Conservation (phyloP, 176 grass and related monocot species). For the Urochloa ruziziensis region DNA sequence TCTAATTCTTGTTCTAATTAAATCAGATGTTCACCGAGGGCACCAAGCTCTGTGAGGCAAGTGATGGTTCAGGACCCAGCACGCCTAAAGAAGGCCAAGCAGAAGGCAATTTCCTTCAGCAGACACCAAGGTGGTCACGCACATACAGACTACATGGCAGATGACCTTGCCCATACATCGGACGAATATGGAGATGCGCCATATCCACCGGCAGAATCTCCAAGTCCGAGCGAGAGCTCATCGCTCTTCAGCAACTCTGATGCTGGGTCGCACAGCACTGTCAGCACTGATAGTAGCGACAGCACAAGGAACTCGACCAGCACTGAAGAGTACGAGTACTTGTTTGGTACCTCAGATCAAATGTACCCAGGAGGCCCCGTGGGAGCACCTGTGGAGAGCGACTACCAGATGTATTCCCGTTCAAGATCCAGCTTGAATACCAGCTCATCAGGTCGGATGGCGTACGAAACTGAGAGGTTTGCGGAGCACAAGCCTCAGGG, state of each 20-base stretch:
- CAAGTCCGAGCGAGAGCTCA: slow-evolving; percentile 71
- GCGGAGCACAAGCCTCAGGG: slow-evolving; percentile 16
- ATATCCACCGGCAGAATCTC: slow-evolving; percentile 53
- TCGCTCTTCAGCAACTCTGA: slow-evolving; percentile 83
- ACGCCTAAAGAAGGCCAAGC: slow-evolving; percentile 35
- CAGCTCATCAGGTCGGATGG: slow-evolving; percentile 40
- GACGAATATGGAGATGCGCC: slow-evolving; percentile 25
- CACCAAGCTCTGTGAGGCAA: slow-evolving; percentile 67
- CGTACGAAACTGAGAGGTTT: background rate
- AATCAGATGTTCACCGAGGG: slow-evolving; percentile 80
- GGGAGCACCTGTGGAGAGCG: slow-evolving; percentile 16
- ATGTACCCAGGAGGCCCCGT: slow-evolving; percentile 27
- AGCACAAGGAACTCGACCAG: slow-evolving; percentile 77
- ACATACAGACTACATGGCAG: slow-evolving; percentile 1
- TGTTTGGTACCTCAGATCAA: slow-evolving; percentile 47
- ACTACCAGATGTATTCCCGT: slow-evolving; percentile 1
- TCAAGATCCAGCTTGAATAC: slow-evolving; percentile 37
- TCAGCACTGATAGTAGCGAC: slow-evolving; percentile 61
- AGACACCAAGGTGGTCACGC: slow-evolving; percentile 17
- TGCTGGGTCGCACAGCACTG: slow-evolving; percentile 54
- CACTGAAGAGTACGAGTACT: slow-evolving; percentile 59
- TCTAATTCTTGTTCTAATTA: slow-evolving; percentile 29
- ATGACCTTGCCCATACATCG: slow-evolving; percentile 16
- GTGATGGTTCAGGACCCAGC: slow-evolving; percentile 43
- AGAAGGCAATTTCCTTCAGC: slow-evolving; percentile 26